These are phyloP conservation scores for Diplodia seriata DNA, from an alignment of 2,329 filamentous ascomycete species.

Conservation along the genomic window DNA sequence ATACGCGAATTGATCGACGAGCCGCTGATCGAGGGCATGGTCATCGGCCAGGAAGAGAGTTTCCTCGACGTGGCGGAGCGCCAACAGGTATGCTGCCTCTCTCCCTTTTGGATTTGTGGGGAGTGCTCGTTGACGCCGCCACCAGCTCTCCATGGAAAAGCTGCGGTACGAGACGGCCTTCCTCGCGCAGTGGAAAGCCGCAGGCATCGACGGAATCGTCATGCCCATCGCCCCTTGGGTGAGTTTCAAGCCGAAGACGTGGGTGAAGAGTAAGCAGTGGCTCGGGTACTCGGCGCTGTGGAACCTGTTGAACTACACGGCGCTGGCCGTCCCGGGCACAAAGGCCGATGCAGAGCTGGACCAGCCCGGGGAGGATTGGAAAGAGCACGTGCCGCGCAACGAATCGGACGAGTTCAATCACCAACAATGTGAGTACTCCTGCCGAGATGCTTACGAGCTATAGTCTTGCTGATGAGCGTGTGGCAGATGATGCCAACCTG, in stretches of 20 bases:
- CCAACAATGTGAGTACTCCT: slow-evolving; percentile 31
- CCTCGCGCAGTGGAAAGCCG: slow-evolving; percentile 33
- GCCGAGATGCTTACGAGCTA: too few species aligned
- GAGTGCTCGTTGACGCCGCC: neutral
- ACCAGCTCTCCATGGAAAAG: slow-evolving; percentile 32
- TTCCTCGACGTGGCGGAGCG: slow-evolving; percentile 33
- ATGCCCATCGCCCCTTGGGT: slow-evolving; percentile 36
- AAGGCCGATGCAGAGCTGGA: slow-evolving; percentile 29
- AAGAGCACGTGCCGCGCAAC: slow-evolving; percentile 16
- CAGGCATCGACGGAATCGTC: slow-evolving; percentile 34
- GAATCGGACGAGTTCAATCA: slow-evolving; percentile 27
- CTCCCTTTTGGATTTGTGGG: neutral
- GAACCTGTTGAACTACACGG: slow-evolving; percentile 40
- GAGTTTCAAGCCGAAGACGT: slow-evolving; percentile 35
- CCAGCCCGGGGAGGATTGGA: slow-evolving; percentile 9
- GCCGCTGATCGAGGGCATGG: slow-evolving; percentile 38
- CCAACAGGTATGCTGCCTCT: slow-evolving; percentile 26
- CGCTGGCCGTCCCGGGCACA: slow-evolving; percentile 31
- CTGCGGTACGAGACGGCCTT: slow-evolving; percentile 30
- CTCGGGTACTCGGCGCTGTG: slow-evolving; percentile 44
- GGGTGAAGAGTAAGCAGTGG: slow-evolving; percentile 39
- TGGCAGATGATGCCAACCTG: slow-evolving; percentile 34
- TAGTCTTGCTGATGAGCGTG: slow-evolving; percentile 9
- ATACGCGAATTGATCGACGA: slow-evolving; percentile 35
- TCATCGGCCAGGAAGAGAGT: slow-evolving; percentile 35